phyloP scores from a whole-genome alignment of 176 grass and related monocot species.

The Chrysopogon serrulatus region DNA sequence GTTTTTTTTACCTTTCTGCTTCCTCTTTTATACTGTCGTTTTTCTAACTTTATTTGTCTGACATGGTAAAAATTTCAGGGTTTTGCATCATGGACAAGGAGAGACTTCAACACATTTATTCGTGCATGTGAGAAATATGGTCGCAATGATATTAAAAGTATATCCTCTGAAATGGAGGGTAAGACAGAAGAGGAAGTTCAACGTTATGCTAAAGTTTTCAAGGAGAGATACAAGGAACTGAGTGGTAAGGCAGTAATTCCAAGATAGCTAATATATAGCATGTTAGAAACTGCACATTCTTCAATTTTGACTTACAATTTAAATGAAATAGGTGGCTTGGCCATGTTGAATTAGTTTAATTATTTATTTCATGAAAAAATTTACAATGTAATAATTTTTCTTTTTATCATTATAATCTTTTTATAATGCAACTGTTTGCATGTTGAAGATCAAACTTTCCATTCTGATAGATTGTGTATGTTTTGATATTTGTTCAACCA shows the following conservation, averaged over 20 bases:
- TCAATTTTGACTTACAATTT: background rate
- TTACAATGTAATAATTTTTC: background rate
- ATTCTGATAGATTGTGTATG: background rate
- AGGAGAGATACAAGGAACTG: constrained; percentile 88
- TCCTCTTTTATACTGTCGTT: background rate
- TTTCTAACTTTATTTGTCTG: background rate
- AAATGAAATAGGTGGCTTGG: background rate
- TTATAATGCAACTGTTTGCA: background rate
- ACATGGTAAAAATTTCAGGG: constrained; percentile 45
- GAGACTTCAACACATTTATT: constrained; percentile 93
- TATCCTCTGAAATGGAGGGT: constrained; percentile 90
- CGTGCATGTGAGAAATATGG: constrained; percentile 97
- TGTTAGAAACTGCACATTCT: background rate
- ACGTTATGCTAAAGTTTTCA: constrained; percentile 84
- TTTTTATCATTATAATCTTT: background rate
- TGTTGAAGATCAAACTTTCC: background rate
- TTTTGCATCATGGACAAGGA: constrained; percentile 89
- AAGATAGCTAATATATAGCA: background rate
- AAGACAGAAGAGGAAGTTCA: constrained; percentile 98
- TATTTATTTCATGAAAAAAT: background rate
- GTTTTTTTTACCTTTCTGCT: background rate
- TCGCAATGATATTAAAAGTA: constrained; percentile 87
- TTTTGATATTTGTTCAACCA: constrained; percentile 20
- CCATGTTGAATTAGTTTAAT: background rate
- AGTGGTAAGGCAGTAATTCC: constrained; percentile 51